Conservation (phyloP, 1,139 yeast species). For the Pichia sp. region DNA sequence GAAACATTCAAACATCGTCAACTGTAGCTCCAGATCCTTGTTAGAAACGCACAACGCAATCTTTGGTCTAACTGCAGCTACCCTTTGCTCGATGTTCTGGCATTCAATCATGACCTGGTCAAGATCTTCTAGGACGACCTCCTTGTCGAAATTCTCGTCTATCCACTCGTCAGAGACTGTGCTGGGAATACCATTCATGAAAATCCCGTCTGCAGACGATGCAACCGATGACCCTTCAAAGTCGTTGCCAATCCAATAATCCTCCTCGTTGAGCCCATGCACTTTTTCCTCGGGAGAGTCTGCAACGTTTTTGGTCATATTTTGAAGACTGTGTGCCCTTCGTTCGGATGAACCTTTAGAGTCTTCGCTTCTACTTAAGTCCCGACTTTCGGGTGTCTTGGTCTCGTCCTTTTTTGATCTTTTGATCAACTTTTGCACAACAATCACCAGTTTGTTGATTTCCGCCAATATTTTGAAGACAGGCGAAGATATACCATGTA, state of each 20-base stretch:
- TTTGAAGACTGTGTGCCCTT: background rate
- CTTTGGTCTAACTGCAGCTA: constrained; percentile 54
- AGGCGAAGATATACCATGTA: constrained; percentile 69
- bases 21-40: constrained; percentile 59
- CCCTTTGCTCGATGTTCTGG: constrained; percentile 44
- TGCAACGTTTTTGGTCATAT: constrained; percentile 2
- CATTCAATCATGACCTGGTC: constrained; percentile 39
- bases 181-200: constrained; percentile 13
- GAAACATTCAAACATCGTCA: constrained; percentile 68
- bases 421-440: constrained; percentile 16
- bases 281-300: constrained; percentile 12
- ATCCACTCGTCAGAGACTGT: constrained; percentile 18
- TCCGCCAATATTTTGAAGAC: constrained; percentile 65
- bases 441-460: constrained; percentile 55
- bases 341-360: background rate
- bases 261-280: constrained; percentile 9
- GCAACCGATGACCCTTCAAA: constrained; percentile 8
- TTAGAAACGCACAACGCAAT: constrained; percentile 47
- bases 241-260: constrained; percentile 16
- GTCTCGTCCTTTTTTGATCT: constrained; percentile 38
- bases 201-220: constrained; percentile 12
- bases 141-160: constrained; percentile 14
- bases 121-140: constrained; percentile 22
- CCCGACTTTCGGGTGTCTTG: constrained; percentile 8
- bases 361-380: constrained; percentile 1